A percentile compares a stretch with the other conserved stretches of the same genome.
phyloP scores from a whole-genome alignment of 768 basidiomycete species.

The Thelephora ganbajun region DNA sequence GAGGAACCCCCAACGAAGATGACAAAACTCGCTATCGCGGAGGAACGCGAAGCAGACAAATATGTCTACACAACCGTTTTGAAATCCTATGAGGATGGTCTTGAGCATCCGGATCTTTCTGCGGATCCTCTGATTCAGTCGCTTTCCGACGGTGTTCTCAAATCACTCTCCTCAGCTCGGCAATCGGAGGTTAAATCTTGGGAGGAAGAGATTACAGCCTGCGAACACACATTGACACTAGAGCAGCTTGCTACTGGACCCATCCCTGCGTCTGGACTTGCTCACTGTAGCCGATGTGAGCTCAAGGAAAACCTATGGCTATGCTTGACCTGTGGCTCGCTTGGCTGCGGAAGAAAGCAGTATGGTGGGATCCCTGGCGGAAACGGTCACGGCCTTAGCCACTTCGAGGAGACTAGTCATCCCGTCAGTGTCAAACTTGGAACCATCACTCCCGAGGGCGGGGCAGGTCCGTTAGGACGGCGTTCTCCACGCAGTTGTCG shows the following conservation, averaged over 20 bases:
- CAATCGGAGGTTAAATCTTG: conserved; percentile 94
- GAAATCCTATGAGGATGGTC: conserved; percentile 74
- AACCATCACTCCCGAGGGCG: conserved; percentile 91
- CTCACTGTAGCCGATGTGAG: conserved; percentile 72
- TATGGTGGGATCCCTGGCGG: conserved; percentile 72
- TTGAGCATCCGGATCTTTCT: conserved; percentile 27
- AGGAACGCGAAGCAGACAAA: conserved; percentile 81
- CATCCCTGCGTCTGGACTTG: conserved; percentile 49
- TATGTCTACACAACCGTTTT: conserved; percentile 55
- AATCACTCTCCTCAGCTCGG: conserved; percentile 75
- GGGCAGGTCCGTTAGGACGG: conserved; percentile 46
- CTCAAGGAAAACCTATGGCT: conserved; percentile 92
- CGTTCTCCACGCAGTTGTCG: neutral
- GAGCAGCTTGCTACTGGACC: conserved; percentile 32
- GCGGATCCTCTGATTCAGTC: conserved; percentile 30
- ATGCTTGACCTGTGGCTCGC: conserved; percentile 79
- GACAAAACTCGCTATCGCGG: conserved; percentile 76
- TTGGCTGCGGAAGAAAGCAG: conserved; percentile 83
- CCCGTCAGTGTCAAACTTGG: conserved; percentile 85
- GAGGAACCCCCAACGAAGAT: conserved; percentile 82
- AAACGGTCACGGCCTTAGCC: conserved; percentile 79
- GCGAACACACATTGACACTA: conserved; percentile 63
- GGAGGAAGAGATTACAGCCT: conserved; percentile 87
- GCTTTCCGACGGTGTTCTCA: conserved; percentile 57
- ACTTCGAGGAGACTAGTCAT: conserved; percentile 62